phyloP scores from a whole-genome alignment of 2,329 filamentous ascomycete species.

The Neoascochyta sp. region DNA sequence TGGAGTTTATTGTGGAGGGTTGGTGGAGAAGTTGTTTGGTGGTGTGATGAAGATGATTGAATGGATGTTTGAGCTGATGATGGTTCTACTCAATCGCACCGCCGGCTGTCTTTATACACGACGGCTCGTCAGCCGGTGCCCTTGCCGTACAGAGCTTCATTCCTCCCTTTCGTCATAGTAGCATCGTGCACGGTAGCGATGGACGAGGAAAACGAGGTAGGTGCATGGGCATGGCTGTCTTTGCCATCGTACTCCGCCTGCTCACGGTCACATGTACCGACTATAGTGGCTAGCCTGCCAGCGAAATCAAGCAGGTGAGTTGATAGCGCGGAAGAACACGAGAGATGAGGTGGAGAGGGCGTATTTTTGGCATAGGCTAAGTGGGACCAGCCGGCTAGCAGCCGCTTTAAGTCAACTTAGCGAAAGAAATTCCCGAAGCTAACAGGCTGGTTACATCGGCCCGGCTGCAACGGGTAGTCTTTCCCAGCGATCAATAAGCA shows the following conservation, averaged over 20 bases:
- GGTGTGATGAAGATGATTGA: slow-evolving; percentile 6
- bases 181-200: slow-evolving; percentile 17
- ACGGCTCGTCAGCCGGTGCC: slow-evolving; percentile 10
- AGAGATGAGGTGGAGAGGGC: slow-evolving; percentile 23
- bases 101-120: slow-evolving; percentile 31
- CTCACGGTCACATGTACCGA: too few species aligned
- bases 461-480: slow-evolving; percentile 19
- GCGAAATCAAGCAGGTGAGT: slow-evolving; percentile 24
- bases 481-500: slow-evolving; percentile 31
- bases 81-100: slow-evolving; percentile 7
- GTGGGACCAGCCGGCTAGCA: slow-evolving; percentile 17
- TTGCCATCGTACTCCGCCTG: too few species aligned
- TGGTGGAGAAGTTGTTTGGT: slow-evolving; percentile 2
- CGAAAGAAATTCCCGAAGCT: slow-evolving; percentile 27
- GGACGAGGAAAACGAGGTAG: slow-evolving; percentile 16
- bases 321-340: slow-evolving; percentile 30
- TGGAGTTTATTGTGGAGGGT: slow-evolving; percentile 2
- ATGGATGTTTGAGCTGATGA: slow-evolving; percentile 16
- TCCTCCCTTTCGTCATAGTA: slow-evolving; percentile 16
- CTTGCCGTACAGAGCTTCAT: slow-evolving; percentile 13
- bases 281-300: too few species aligned
- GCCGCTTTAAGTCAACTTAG: slow-evolving; percentile 19
- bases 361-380: slow-evolving; percentile 33
- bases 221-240: too few species aligned
- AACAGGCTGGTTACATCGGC: slow-evolving; percentile 28